Conservation (phyloP, 306 rosid genomes). For the Prosopis cineraria region DNA sequence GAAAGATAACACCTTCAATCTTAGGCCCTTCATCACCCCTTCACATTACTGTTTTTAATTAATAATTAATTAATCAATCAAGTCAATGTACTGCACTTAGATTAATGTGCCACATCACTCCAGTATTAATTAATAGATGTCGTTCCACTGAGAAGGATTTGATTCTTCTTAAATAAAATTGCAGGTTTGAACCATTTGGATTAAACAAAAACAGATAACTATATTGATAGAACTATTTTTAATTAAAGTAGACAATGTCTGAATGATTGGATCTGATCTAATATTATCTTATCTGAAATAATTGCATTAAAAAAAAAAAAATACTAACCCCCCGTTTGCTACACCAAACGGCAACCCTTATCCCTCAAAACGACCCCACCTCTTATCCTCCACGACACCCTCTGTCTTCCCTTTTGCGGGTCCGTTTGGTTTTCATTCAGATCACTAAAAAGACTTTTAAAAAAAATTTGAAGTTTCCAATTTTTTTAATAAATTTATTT, state of each 20-base stretch:
- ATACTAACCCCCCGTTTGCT: too few relatives aligned
- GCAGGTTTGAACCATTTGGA: too few relatives aligned
- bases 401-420: neutral
- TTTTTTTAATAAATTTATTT: too few relatives aligned
- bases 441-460: too few relatives aligned
- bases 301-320: neutral
- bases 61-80: neutral
- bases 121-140: too few relatives aligned
- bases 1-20: neutral
- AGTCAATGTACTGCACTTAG: neutral
- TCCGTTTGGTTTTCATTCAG: too few relatives aligned
- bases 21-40: neutral
- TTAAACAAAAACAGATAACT: too few relatives aligned
- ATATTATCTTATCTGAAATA: neutral
- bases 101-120: neutral
- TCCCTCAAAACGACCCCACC: slow-evolving; percentile 41
- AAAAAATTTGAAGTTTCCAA: too few relatives aligned
- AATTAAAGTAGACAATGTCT: neutral
- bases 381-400: slow-evolving; percentile 22
- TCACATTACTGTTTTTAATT: neutral
- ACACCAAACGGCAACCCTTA: slow-evolving; percentile 43
- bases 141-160: too few relatives aligned
- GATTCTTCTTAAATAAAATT: neutral
- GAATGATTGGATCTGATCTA: neutral
- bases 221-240: neutral